Percentiles rank a stretch among this genome's conserved stretches.
phyloP scores from a whole-genome alignment of 2,329 filamentous ascomycete species.

The Lachnellula hyalina region DNA sequence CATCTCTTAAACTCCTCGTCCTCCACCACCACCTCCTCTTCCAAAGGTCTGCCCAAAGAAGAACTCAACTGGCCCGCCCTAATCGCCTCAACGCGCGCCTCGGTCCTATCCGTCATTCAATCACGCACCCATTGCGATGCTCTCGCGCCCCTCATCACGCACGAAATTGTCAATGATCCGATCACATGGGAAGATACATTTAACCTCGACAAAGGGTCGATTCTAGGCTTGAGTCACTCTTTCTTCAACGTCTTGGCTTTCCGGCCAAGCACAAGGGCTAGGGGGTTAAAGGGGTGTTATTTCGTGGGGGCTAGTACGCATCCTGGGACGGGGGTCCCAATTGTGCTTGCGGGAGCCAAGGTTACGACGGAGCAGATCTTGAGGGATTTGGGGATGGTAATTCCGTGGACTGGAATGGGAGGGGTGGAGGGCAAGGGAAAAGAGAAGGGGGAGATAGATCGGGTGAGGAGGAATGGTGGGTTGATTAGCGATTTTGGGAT shows the following conservation, averaged over 20 bases:
- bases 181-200: slow-evolving; percentile 59
- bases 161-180: slow-evolving; percentile 64
- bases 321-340: slow-evolving; percentile 71
- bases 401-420: slow-evolving; percentile 22
- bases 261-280: slow-evolving; percentile 49
- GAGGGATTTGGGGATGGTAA: slow-evolving; percentile 16
- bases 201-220: slow-evolving; percentile 71
- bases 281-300: slow-evolving; percentile 47
- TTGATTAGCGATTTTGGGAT: slow-evolving; percentile 20
- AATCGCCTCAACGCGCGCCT: slow-evolving; percentile 51
- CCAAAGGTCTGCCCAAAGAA: slow-evolving; percentile 22
- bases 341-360: slow-evolving; percentile 64
- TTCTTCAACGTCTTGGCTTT: slow-evolving; percentile 71
- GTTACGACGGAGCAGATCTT: slow-evolving; percentile 52
- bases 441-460: slow-evolving; percentile 22
- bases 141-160: slow-evolving; percentile 30
- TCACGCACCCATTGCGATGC: slow-evolving; percentile 53
- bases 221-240: slow-evolving; percentile 64
- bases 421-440: slow-evolving; percentile 14
- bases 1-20: slow-evolving; percentile 50
- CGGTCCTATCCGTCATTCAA: slow-evolving; percentile 56
- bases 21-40: slow-evolving; percentile 16
- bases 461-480: slow-evolving; percentile 12
- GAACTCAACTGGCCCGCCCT: slow-evolving; percentile 58
- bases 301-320: slow-evolving; percentile 74